Evolutionary conservation across 2,329 filamentous ascomycete species (phyloP), one percentile per base, ranked within the genome.

Genomic region (Curvularia eragrostidis): DNA sequence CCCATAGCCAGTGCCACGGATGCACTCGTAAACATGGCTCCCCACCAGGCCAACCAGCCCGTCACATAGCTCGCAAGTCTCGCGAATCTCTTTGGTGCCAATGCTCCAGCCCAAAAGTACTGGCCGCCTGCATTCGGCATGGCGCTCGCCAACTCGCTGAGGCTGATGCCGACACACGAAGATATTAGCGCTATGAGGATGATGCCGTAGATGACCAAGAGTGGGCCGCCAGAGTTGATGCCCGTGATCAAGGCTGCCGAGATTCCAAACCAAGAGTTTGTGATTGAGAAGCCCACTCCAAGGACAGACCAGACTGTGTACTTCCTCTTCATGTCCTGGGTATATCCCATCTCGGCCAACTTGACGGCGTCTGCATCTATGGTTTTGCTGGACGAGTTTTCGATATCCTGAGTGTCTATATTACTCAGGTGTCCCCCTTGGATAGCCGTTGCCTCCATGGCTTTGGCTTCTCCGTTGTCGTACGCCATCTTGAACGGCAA

Each of bases 41-140:
- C 83, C n/a, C 82, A 80, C 78, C 82, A 85, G 1, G 81, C 81
- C 56, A 84, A 78, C 77, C 80, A 84, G 1, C 81, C 82, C 1
- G 80, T 82, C 48, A 81, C 52, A 54, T 83, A 84, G 12, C 78
- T 80, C 5, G 77, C 75, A 52, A 82, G 76, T 26, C 79, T 79
- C 1, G 79, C 76, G 56, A 76, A 82, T 55, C 71, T 77, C 61
- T 71, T 78, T 2, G 81, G 80, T 1, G 81, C 80, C 60, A 84
- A 66, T 55, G 81, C 77, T 51, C 78, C 80, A 1, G 81, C 79
- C 81, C 81, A 83, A 61, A 82, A 83, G 64, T 83, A 84, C 66
- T 83, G 80, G 0, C 82, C 82, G 23, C 81, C 82, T 5, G 82
- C 79, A 70, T 83, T 83, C 3, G 81, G 82, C 65, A 82, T 71